A percentile compares a stretch with the other conserved stretches of the same genome.
These are phyloP conservation scores for Tephrocybe sp. DNA, from an alignment of 768 basidiomycete genomes.

Conservation along the genomic window DNA sequence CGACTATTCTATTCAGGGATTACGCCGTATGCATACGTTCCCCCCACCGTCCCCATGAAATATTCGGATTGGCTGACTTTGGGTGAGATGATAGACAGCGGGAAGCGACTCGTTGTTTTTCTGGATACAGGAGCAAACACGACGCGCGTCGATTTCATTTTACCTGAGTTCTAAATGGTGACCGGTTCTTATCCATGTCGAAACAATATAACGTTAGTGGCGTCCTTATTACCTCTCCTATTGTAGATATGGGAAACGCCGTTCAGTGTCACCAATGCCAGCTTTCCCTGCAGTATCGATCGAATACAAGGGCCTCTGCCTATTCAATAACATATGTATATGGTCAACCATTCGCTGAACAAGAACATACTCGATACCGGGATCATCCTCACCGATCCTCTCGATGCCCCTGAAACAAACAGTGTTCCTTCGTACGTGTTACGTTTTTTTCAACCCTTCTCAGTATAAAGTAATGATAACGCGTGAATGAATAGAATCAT, in stretches of 20 bases:
- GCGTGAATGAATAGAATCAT: constrained; percentile 27
- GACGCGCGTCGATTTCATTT: constrained; percentile 43
- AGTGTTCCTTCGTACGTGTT: constrained; percentile 34
- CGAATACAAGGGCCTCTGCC: constrained; percentile 48
- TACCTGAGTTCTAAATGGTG: constrained; percentile 59
- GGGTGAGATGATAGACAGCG: constrained; percentile 56
- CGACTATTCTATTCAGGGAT: constrained; percentile 28
- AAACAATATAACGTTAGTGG: too few relatives aligned
- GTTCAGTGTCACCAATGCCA: constrained; percentile 45
- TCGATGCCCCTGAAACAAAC: constrained; percentile 25
- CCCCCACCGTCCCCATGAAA: constrained; percentile 41
- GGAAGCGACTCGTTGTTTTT: constrained; percentile 61
- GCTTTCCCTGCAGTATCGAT: constrained; percentile 53
- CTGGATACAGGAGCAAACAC: constrained; percentile 49
- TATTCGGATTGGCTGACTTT: constrained; percentile 61
- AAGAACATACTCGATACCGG: constrained; percentile 31
- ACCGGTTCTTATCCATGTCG: constrained; percentile 1
- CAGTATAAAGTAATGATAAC: neutral
- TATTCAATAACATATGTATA: constrained; percentile 49
- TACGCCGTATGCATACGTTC: constrained; percentile 47
- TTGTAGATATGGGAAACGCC: constrained; percentile 57
- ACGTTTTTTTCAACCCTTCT: too few relatives aligned
- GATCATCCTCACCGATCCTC: constrained; percentile 35
- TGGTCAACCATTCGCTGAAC: constrained; percentile 61
- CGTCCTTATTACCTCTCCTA: constrained; percentile 15